These are phyloP conservation scores for Suhomyces vadensis DNA, from an alignment of 805 yeast species.

Conservation along the genomic window DNA sequence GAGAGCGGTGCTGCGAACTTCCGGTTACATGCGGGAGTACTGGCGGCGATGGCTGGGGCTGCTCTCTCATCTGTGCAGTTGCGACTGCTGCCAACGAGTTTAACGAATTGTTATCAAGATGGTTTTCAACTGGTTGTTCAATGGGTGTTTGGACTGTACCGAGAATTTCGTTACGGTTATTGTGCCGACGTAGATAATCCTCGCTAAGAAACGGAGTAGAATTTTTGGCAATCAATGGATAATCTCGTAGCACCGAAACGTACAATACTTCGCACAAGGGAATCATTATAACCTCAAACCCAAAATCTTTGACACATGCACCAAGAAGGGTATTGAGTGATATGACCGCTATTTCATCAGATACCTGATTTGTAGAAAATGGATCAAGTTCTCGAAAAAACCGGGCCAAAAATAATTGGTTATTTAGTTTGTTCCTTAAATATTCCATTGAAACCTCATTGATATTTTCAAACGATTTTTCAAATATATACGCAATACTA, in stretches of 20 bases:
- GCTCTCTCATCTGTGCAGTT: conserved; percentile 20
- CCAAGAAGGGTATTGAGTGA: conserved; percentile 63
- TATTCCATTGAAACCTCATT: conserved; percentile 57
- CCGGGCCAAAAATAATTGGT: conserved; percentile 42
- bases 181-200: conserved; percentile 7
- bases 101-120: conserved; percentile 14
- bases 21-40: background rate
- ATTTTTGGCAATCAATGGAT: conserved; percentile 58
- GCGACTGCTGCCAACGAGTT: conserved; percentile 40
- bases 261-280: conserved; percentile 71
- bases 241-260: conserved; percentile 58
- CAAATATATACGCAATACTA: conserved; percentile 61
- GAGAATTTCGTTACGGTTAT: background rate
- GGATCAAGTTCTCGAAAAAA: conserved; percentile 51
- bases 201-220: conserved; percentile 6
- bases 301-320: conserved; percentile 74
- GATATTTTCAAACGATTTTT: conserved; percentile 57
- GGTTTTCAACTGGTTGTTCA: background rate
- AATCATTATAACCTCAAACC: conserved; percentile 67
- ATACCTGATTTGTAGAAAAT: conserved; percentile 28
- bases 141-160: background rate
- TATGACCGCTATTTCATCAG: conserved; percentile 53
- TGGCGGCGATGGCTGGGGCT: background rate
- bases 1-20: background rate
- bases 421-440: conserved; percentile 45